These are phyloP conservation scores for Globisporangium parvum DNA, from an alignment of 352 stramenopile genomes.

Conservation along the genomic window DNA sequence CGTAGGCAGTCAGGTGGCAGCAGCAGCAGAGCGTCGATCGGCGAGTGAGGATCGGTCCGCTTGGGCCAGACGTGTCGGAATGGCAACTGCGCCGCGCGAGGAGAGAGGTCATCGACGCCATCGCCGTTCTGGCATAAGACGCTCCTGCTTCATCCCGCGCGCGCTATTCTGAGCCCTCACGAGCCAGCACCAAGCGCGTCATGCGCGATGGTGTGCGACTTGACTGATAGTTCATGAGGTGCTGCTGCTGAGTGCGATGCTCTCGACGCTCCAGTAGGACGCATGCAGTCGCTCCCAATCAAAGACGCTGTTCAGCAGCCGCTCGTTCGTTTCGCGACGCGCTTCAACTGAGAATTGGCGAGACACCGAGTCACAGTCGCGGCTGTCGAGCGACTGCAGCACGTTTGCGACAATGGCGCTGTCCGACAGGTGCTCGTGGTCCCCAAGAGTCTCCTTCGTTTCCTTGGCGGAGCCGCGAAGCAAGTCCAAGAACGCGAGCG, in stretches of 20 bases:
- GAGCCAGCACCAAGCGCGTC: too few species aligned
- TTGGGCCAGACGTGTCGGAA: too few species aligned
- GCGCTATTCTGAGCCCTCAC: too few species aligned
- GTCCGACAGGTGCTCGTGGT: slow-evolving; percentile 5
- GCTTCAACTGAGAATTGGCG: slow-evolving; percentile 27
- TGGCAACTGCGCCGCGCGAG: too few species aligned
- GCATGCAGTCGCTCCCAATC: slow-evolving; percentile 47
- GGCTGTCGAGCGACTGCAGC: background rate
- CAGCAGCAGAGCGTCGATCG: background rate
- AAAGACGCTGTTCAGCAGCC: slow-evolving; percentile 52
- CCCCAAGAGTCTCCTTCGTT: background rate
- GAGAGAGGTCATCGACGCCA: too few species aligned
- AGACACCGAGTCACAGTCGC: background rate
- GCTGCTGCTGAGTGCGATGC: slow-evolving; percentile 3
- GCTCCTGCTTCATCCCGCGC: too few species aligned
- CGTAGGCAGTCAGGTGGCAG: background rate
- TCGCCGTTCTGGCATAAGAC: too few species aligned
- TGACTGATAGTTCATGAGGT: too few species aligned
- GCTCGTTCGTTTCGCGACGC: slow-evolving; percentile 36
- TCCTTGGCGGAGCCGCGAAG: background rate
- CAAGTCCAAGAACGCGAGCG: slow-evolving; percentile 16
- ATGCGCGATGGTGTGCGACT: too few species aligned
- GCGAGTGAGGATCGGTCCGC: too few species aligned
- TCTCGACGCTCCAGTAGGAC: slow-evolving; percentile 28
- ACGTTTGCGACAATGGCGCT: background rate